A percentile compares a stretch with the other conserved stretches of the same genome.
Evolutionary conservation across 257 asterid genomes (phyloP).

Genomic region (Capsicum baccatum): DNA sequence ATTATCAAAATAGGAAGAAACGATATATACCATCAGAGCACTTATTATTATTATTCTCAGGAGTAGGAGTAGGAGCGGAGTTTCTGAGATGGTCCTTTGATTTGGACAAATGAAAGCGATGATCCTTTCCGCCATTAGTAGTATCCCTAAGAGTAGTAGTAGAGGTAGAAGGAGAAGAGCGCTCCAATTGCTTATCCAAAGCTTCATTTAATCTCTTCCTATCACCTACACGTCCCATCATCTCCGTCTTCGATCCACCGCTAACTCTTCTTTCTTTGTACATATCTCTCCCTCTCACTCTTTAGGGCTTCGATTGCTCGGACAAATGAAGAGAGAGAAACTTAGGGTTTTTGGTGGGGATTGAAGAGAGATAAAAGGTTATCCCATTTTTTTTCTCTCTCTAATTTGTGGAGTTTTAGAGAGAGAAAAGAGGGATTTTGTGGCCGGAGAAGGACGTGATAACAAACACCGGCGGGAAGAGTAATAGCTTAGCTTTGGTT

Average conservation of each 20-base stretch:
- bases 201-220: slow-evolving; percentile 58
- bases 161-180: slow-evolving; percentile 49
- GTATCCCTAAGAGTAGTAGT: slow-evolving; percentile 37
- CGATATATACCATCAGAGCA: slow-evolving; percentile 37
- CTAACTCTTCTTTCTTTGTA: slow-evolving; percentile 47
- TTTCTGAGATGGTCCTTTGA: slow-evolving; percentile 33
- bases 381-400: slow-evolving; percentile 25
- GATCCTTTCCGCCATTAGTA: slow-evolving; percentile 41
- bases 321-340: slow-evolving; percentile 27
- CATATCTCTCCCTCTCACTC: slow-evolving; percentile 30
- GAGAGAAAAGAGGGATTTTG: not conserved
- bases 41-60: slow-evolving; percentile 38
- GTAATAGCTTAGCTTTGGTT: not conserved
- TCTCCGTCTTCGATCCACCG: slow-evolving; percentile 53
- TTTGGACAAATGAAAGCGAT: slow-evolving; percentile 38
- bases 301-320: not conserved
- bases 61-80: slow-evolving; percentile 28
- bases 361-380: not conserved
- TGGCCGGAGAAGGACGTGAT: slow-evolving; percentile 22
- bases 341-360: slow-evolving; percentile 26
- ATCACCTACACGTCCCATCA: slow-evolving; percentile 52
- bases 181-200: slow-evolving; percentile 53
- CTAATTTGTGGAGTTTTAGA: not conserved
- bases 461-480: slow-evolving; percentile 25
- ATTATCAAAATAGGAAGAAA: not conserved